These are phyloP conservation scores for Astrephomene gubernaculifera DNA, from an alignment of 139 green algal species.

Conservation along the genomic window DNA sequence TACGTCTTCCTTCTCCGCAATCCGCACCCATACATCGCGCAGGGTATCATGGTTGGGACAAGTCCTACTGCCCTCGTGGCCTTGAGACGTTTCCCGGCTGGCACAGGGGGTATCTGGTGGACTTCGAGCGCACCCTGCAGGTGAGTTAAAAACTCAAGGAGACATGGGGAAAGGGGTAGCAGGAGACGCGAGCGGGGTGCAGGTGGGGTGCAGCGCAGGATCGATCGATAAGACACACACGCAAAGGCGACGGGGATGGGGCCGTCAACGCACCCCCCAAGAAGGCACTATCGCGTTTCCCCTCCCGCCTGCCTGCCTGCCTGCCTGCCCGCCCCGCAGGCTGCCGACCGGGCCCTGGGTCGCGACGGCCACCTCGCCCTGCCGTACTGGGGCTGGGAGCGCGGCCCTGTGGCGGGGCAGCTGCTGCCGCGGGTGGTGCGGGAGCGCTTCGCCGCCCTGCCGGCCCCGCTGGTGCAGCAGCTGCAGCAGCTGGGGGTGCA, in stretches of 20 bases:
- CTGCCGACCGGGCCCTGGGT: slow-evolving; percentile 31
- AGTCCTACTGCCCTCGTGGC: slow-evolving; percentile 41
- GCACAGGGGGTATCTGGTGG: slow-evolving; percentile 50
- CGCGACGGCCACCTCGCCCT: slow-evolving; percentile 30
- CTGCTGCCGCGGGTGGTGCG: slow-evolving; percentile 37
- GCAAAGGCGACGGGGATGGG: no score
- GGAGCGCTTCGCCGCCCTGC: slow-evolving; percentile 1
- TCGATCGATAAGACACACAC: no score
- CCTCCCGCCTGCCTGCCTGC: no score
- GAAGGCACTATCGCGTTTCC: no score
- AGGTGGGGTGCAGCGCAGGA: not conserved
- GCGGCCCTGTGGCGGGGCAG: not conserved
- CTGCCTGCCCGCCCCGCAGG: not conserved
- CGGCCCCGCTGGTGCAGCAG: no score
- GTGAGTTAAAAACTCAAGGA: no score
- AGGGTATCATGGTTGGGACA: slow-evolving; percentile 50
- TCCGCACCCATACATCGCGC: not conserved
- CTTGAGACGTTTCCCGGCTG: slow-evolving; percentile 49
- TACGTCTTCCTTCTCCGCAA: not conserved
- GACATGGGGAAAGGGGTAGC: not conserved
- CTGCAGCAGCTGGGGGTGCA: no score
- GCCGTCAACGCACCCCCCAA: no score
- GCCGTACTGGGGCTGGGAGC: slow-evolving; percentile 54
- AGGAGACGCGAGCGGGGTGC: not conserved
- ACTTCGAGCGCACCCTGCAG: slow-evolving; percentile 49